Conservation (phyloP, 306 rosid genomes). For the Malus fusca region DNA sequence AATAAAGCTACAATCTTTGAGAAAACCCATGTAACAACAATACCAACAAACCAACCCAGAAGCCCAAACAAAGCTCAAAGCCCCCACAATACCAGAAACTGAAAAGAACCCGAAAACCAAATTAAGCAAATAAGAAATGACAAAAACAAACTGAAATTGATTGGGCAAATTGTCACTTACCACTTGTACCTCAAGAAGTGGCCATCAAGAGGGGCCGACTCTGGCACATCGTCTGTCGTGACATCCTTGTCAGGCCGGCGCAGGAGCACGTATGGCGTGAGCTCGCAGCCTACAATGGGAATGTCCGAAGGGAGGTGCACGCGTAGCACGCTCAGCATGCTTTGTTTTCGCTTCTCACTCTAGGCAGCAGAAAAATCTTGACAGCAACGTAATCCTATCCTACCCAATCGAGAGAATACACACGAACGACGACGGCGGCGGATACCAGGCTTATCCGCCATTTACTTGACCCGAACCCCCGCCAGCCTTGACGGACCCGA, state of each 20-base stretch:
- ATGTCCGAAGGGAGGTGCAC: constrained; percentile 95
- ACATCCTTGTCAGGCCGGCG: constrained; percentile 57
- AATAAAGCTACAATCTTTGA: not conserved
- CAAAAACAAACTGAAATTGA: not conserved
- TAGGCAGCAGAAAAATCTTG: constrained; percentile 22
- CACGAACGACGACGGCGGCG: constrained; percentile 27
- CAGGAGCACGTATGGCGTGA: constrained; percentile 83
- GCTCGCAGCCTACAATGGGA: constrained; percentile 98
- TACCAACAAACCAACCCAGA: not conserved
- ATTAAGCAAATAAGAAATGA: not conserved
- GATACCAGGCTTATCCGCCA: constrained; percentile 89
- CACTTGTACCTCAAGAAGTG: constrained; percentile 87
- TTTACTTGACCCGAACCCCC: constrained; percentile 49
- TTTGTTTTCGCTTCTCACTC: constrained; percentile 35
- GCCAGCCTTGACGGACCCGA: constrained; percentile 60
- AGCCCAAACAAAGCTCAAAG: not conserved
- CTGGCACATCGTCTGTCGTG: constrained; percentile 70
- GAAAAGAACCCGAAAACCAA: not conserved
- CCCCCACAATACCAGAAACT: not conserved
- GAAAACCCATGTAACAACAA: not conserved
- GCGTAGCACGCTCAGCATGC: constrained; percentile 94
- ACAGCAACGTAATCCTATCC: constrained; percentile 31
- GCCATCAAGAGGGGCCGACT: constrained; percentile 67
- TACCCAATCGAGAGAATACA: constrained; percentile 25
- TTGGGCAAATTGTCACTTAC: constrained; percentile 30